A percentile compares a stretch with the other conserved stretches of the same genome.
Evolutionary conservation across 202 grass and related monocot species (phyloP).

Genomic region (Saccharum hybrid): DNA sequence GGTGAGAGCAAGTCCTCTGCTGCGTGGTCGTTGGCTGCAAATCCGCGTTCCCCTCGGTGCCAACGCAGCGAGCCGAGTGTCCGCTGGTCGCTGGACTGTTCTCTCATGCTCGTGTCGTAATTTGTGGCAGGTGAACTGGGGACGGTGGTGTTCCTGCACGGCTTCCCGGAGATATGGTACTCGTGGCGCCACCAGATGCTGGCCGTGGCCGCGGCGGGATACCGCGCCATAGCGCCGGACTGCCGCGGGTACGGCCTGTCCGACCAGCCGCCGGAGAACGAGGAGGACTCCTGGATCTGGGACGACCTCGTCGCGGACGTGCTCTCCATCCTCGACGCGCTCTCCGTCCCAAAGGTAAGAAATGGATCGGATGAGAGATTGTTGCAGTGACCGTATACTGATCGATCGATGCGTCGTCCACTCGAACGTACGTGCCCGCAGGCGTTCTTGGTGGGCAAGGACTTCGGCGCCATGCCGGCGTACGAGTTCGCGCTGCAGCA

Average conservation of each 20-base stretch:
- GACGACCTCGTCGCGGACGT: slow-evolving; percentile 79
- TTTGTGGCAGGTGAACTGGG: slow-evolving; percentile 55
- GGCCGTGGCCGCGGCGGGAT: slow-evolving; percentile 64
- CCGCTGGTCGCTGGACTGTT: too few relatives aligned
- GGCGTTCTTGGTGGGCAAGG: slow-evolving; percentile 74
- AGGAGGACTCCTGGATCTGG: slow-evolving; percentile 57
- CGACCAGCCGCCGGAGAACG: slow-evolving; percentile 58
- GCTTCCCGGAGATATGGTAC: slow-evolving; percentile 97
- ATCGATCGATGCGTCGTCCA: neutral
- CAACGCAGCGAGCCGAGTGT: too few relatives aligned
- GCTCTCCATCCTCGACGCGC: slow-evolving; percentile 61
- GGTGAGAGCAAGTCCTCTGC: slow-evolving; percentile 16
- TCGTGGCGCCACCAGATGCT: slow-evolving; percentile 85
- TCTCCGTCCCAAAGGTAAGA: slow-evolving; percentile 58
- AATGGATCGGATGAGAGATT: neutral
- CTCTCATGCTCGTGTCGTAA: too few relatives aligned
- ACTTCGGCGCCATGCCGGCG: slow-evolving; percentile 52
- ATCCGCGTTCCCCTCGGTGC: neutral
- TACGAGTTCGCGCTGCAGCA: slow-evolving; percentile 45
- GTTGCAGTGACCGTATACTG: too few relatives aligned
- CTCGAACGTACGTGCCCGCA: neutral
- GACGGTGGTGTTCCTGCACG: slow-evolving; percentile 85
- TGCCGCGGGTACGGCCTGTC: slow-evolving; percentile 77
- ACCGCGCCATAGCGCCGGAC: slow-evolving; percentile 75
- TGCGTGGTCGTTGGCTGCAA: neutral